A percentile compares a stretch with the other conserved stretches of the same genome.
phyloP scores from a whole-genome alignment of 768 basidiomycete genomes.

The Phaeolepiota aurea region DNA sequence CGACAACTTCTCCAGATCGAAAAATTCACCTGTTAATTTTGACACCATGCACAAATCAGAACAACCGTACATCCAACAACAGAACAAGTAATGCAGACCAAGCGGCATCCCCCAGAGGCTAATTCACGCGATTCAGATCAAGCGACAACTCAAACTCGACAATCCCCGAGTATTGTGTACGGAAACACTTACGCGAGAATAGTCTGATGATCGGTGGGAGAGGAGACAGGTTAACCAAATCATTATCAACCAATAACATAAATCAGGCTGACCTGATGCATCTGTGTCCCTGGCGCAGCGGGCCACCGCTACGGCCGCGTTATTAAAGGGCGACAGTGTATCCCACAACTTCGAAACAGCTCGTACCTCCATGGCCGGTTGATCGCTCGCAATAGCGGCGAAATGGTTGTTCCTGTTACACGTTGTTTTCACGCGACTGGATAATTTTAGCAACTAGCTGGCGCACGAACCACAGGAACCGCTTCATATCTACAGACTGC shows the following conservation, averaged over 20 bases:
- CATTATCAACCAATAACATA: conserved; percentile 1
- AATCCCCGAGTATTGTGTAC: conserved; percentile 59
- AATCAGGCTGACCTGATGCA: conserved; percentile 48
- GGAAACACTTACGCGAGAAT: background rate
- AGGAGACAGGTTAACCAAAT: too few relatives aligned
- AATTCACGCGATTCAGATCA: background rate
- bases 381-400: conserved; percentile 60
- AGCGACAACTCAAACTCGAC: too few relatives aligned
- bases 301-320: conserved; percentile 41
- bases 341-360: too few relatives aligned
- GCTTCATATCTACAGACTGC: conserved; percentile 62
- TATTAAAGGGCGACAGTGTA: background rate
- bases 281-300: conserved; percentile 28
- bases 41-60: too few relatives aligned
- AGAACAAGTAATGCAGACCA: conserved; percentile 24
- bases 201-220: too few relatives aligned
- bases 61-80: background rate
- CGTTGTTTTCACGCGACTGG: conserved; percentile 1
- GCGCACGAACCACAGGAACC: conserved; percentile 54
- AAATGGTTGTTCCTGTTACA: conserved; percentile 57
- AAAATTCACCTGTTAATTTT: conserved; percentile 47
- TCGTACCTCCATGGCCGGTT: conserved; percentile 53
- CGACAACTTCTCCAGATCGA: conserved; percentile 60
- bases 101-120: conserved; percentile 73
- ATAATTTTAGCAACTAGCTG: too few relatives aligned